Percentiles rank a stretch among this genome's conserved stretches.
phyloP scores from a whole-genome alignment of 2,329 filamentous ascomycete genomes.

The Aureobasidium sp. region DNA sequence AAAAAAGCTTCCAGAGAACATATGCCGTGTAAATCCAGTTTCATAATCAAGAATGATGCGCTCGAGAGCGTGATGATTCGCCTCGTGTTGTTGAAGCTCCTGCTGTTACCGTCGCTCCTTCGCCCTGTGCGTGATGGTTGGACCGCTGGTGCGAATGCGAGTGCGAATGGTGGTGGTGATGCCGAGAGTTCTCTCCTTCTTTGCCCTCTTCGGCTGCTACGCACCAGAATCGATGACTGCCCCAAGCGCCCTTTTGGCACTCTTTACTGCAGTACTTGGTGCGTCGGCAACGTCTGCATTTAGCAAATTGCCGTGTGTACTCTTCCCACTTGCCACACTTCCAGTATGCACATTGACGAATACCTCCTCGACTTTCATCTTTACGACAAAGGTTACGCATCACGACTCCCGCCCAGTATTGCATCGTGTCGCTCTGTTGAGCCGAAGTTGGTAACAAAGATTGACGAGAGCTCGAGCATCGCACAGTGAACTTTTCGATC shows the following conservation, averaged over 20 bases:
- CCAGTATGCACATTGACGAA: conserved; percentile 95
- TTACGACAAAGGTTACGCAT: conserved; percentile 99
- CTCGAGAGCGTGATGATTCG: neutral
- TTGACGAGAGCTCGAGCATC: conserved; percentile 55
- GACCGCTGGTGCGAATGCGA: conserved; percentile 3
- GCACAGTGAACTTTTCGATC: conserved; percentile 95
- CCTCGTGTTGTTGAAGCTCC: neutral
- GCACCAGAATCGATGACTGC: conserved; percentile 97
- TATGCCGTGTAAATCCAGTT: conserved; percentile 6
- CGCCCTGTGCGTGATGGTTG: neutral
- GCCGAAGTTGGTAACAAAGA: conserved; percentile 41
- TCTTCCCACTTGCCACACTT: conserved; percentile 98
- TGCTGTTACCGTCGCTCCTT: neutral
- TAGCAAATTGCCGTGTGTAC: conserved; percentile 92
- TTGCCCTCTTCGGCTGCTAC: conserved; percentile 53
- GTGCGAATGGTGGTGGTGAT: conserved; percentile 14
- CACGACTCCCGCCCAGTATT: conserved; percentile 98
- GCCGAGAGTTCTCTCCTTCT: conserved; percentile 14
- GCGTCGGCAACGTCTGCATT: conserved; percentile 88
- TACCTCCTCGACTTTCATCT: conserved; percentile 88
- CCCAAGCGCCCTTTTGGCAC: conserved; percentile 98
- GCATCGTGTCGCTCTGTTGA: conserved; percentile 64
- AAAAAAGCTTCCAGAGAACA: neutral
- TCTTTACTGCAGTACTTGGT: conserved; percentile 99
- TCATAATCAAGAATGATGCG: conserved; percentile 7